Conservation (phyloP, 2,329 filamentous ascomycete genomes). For the Metarhizium anisopliae region DNA sequence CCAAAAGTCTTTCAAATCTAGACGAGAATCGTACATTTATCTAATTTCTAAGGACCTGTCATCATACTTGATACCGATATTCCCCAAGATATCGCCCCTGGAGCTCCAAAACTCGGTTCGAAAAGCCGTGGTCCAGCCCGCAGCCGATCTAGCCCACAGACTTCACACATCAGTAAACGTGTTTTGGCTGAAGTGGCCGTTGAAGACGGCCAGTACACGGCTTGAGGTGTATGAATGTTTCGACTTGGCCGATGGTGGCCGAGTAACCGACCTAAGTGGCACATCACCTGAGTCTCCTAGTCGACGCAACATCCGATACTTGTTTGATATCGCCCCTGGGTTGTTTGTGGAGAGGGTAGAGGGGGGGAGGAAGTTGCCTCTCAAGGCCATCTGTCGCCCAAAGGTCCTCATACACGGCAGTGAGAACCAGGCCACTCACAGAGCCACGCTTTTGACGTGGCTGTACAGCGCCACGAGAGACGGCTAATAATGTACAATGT, state of each 20-base stretch:
- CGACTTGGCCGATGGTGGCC: conserved; percentile 23
- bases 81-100: conserved; percentile 15
- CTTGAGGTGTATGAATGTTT: conserved; percentile 28
- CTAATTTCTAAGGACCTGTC: conserved; percentile 25
- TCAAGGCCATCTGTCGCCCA: conserved; percentile 24
- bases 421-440: conserved; percentile 17
- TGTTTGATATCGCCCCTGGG: conserved; percentile 28
- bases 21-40: conserved; percentile 18
- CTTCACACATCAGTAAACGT: conserved; percentile 25
- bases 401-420: conserved; percentile 23
- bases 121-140: conserved; percentile 24
- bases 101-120: conserved; percentile 25
- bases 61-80: conserved; percentile 19
- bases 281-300: conserved; percentile 19
- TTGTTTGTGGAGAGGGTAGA: conserved; percentile 28
- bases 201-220: conserved; percentile 24
- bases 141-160: conserved; percentile 25
- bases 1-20: conserved; percentile 21
- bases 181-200: conserved; percentile 28
- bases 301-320: conserved; percentile 22
- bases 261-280: conserved; percentile 19
- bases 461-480: conserved; percentile 10
- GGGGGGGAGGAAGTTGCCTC: conserved; percentile 20
- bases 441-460: conserved; percentile 24
- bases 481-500: not conserved